These are phyloP conservation scores for Spongispora temasekensis DNA, from an alignment of 1,284 basidiomycete species.

Conservation along the genomic window DNA sequence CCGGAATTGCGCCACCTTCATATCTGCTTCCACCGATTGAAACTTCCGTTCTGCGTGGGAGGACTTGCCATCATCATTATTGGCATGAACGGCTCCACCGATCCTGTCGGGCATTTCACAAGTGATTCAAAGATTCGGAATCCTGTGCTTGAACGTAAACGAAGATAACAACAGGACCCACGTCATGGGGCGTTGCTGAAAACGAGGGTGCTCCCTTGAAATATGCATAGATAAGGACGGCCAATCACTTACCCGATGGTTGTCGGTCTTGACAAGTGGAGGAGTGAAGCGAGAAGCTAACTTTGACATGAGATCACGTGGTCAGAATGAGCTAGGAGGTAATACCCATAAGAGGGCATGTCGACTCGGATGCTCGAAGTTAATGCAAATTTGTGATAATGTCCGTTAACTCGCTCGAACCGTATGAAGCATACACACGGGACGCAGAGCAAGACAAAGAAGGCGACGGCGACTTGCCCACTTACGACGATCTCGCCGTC, in stretches of 20 bases:
- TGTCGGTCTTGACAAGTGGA: no score
- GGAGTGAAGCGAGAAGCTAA: no score
- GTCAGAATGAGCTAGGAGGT: no score
- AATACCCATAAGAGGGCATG: no score
- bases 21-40: conserved; percentile 6
- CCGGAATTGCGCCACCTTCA: no score
- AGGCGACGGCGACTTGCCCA: conserved; percentile 64
- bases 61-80: neutral
- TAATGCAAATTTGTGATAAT: no score
- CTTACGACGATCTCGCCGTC: conserved; percentile 72
- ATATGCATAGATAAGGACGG: no score
- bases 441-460: conserved; percentile 58
- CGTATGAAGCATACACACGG: conserved; percentile 26
- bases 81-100: conserved; percentile 15
- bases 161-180: no score
- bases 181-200: no score
- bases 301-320: neutral
- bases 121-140: neutral
- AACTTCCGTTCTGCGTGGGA: conserved; percentile 3
- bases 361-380: no score
- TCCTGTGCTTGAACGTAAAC: conserved; percentile 5
- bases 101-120: conserved; percentile 4
- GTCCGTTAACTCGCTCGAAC: conserved; percentile 23
- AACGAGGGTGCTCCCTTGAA: no score
- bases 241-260: no score